A percentile compares a stretch with the other conserved stretches of the same genome.
These are phyloP conservation scores for Diplotaxis tenuifolia DNA, from an alignment of 345 rosid genomes.

Conservation along the genomic window DNA sequence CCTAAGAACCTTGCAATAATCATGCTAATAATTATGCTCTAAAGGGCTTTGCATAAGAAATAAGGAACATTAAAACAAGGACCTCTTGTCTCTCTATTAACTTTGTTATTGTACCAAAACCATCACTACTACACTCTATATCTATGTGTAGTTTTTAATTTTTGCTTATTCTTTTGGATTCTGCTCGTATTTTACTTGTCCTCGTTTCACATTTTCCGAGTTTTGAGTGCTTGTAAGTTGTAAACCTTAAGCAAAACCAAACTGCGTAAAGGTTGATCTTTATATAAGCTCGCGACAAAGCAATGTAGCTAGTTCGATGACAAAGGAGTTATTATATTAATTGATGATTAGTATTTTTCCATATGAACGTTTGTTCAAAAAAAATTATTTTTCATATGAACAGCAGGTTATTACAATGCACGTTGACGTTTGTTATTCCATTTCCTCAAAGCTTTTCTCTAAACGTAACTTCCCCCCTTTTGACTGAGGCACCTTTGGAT, in stretches of 20 bases:
- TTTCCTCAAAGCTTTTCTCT: neutral
- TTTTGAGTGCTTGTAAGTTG: neutral
- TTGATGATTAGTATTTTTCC: no score
- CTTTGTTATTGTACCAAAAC: slow-evolving; percentile 41
- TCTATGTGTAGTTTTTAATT: slow-evolving; percentile 48
- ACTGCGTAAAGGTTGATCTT: neutral
- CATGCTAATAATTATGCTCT: no score
- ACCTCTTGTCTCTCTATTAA: slow-evolving; percentile 33
- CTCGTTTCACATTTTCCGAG: neutral
- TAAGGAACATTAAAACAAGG: no score
- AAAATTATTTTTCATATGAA: neutral
- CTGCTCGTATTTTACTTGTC: neutral
- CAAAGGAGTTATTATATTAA: neutral
- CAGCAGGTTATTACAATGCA: neutral
- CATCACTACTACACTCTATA: slow-evolving; percentile 37
- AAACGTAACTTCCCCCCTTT: slow-evolving; percentile 26
- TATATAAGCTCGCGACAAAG: neutral
- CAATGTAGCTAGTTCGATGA: neutral
- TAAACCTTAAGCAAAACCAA: neutral
- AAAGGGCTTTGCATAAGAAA: slow-evolving; percentile 34
- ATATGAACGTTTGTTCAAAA: no score
- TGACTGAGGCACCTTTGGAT: slow-evolving; percentile 30
- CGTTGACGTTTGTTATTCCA: neutral
- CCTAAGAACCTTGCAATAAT: no score
- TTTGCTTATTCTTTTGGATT: neutral